phyloP scores from a whole-genome alignment of 1,284 basidiomycete genomes.

The Anthracocystis setariae region DNA sequence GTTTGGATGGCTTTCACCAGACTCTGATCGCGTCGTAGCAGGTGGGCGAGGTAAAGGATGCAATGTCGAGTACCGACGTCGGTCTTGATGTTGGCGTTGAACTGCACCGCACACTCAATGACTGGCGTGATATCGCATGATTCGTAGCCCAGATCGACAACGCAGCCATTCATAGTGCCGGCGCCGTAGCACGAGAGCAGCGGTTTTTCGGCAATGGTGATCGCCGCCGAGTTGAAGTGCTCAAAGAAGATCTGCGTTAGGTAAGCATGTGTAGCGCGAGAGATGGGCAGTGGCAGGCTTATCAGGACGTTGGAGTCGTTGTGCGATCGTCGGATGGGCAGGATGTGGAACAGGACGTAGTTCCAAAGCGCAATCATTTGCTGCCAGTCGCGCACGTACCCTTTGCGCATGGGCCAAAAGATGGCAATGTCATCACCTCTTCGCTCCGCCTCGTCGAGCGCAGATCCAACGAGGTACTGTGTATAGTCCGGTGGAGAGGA shows the following conservation, averaged over 20 bases:
- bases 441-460: conserved; percentile 80
- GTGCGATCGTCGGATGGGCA: conserved; percentile 81
- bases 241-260: conserved; percentile 92
- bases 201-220: conserved; percentile 84
- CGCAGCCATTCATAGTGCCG: conserved; percentile 80
- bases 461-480: conserved; percentile 83
- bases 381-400: conserved; percentile 81
- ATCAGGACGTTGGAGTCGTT: conserved; percentile 88
- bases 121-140: conserved; percentile 82
- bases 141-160: conserved; percentile 84
- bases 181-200: conserved; percentile 84
- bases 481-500: conserved; percentile 33
- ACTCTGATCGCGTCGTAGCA: conserved; percentile 57
- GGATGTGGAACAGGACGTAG: conserved; percentile 80
- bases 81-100: conserved; percentile 49
- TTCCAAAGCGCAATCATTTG: conserved; percentile 92
- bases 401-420: conserved; percentile 85
- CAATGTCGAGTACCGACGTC: conserved; percentile 59
- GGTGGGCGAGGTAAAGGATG: conserved; percentile 61
- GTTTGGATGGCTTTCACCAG: conserved; percentile 53
- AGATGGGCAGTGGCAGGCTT: conserved; percentile 77
- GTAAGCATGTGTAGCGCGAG: conserved; percentile 78
- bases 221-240: conserved; percentile 88
- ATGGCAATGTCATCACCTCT: conserved; percentile 78
- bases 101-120: conserved; percentile 75